phyloP scores from a whole-genome alignment of 1,284 basidiomycete species.

The Meripilus lineatus region DNA sequence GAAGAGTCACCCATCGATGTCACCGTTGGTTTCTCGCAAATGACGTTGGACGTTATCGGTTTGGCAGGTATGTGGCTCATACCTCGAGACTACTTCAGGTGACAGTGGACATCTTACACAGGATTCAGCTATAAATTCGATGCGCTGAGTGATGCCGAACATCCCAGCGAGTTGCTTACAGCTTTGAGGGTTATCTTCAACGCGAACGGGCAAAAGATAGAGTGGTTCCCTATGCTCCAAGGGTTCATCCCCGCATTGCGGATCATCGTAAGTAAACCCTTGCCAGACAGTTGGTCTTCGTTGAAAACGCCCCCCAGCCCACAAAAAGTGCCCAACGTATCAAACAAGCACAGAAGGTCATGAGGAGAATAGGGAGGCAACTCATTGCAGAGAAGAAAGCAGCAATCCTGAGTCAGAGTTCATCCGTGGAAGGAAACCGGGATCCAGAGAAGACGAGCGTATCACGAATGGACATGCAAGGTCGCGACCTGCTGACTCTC shows the following conservation, averaged over 20 bases:
- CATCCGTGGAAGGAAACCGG: constrained; percentile 8
- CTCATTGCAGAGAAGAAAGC: constrained; percentile 43
- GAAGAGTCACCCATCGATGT: constrained; percentile 32
- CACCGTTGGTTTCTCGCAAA: constrained; percentile 34
- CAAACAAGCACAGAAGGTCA: constrained; percentile 3
- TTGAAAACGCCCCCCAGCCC: background rate
- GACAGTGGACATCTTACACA: background rate
- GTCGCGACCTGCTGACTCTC: constrained; percentile 48
- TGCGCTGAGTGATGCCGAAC: constrained; percentile 23
- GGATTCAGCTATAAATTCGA: constrained; percentile 52
- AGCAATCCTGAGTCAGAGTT: constrained; percentile 15
- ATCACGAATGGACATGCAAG: constrained; percentile 19
- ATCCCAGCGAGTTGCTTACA: constrained; percentile 33
- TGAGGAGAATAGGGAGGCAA: constrained; percentile 35
- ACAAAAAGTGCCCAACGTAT: background rate
- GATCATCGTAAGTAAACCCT: constrained; percentile 11
- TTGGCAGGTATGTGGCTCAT: constrained; percentile 26
- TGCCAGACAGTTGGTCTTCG: background rate
- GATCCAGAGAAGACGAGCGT: too few relatives aligned
- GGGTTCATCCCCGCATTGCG: constrained; percentile 1
- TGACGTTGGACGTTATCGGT: constrained; percentile 50
- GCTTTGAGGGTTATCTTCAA: constrained; percentile 30
- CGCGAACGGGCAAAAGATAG: background rate
- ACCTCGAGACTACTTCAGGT: background rate
- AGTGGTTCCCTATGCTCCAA: constrained; percentile 7